Evolutionary conservation across 805 yeast species (phyloP).

Genomic region (Wickerhamomyces chambardii): DNA sequence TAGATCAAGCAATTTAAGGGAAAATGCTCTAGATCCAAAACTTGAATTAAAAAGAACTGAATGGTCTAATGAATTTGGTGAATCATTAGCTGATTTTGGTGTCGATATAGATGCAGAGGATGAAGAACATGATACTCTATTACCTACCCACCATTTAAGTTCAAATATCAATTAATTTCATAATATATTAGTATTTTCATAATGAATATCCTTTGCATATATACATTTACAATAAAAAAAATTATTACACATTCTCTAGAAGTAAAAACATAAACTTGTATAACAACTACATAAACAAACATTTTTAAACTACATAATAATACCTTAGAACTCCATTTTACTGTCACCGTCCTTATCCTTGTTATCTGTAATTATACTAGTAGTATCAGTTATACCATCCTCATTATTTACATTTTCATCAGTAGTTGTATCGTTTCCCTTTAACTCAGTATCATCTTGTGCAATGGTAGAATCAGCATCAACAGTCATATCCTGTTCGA

Average conservation of each 20-base stretch:
- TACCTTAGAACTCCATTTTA: neutral
- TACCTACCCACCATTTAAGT: no score
- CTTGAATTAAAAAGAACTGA: slow-evolving; percentile 28
- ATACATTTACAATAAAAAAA: no score
- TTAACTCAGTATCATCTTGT: slow-evolving; percentile 36
- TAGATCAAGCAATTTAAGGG: slow-evolving; percentile 20
- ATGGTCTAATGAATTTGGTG: slow-evolving; percentile 83
- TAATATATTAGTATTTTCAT: no score
- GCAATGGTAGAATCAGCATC: slow-evolving; percentile 42
- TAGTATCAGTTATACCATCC: slow-evolving; percentile 5
- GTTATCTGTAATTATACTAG: slow-evolving; percentile 10
- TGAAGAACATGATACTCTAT: neutral
- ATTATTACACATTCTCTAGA: no score
- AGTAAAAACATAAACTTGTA: neutral
- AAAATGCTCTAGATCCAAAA: slow-evolving; percentile 23
- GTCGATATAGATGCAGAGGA: slow-evolving; percentile 66
- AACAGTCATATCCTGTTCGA: slow-evolving; percentile 20
- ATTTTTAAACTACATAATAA: neutral
- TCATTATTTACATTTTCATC: slow-evolving; percentile 37
- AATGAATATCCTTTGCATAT: no score
- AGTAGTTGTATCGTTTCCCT: slow-evolving; percentile 29
- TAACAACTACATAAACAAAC: neutral
- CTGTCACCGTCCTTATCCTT: slow-evolving; percentile 3
- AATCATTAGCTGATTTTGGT: slow-evolving; percentile 74
- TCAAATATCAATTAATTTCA: no score